Evolutionary conservation across 139 green algal species (phyloP).

Genomic region (Mesotaenium endlicherianum): DNA sequence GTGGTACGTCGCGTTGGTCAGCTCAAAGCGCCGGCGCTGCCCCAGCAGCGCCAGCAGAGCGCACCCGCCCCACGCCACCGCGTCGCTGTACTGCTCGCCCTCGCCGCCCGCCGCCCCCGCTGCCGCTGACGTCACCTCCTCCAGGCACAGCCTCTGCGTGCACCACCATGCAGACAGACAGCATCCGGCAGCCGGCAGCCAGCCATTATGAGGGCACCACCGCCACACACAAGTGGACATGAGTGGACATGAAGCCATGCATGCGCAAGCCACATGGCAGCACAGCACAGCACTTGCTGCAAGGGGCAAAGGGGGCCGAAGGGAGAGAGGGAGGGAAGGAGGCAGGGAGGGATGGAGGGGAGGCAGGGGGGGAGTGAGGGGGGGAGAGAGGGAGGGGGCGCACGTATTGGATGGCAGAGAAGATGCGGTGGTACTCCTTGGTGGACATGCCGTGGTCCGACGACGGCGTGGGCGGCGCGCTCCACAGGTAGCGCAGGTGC

Average conservation of each 20-base stretch:
- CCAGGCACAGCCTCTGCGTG: neutral
- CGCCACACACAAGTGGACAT: neutral
- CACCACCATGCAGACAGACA: neutral
- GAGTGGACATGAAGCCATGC: neutral
- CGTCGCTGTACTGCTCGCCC: no score
- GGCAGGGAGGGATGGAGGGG: neutral
- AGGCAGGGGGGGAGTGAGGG: neutral
- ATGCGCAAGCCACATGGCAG: neutral
- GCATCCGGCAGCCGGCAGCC: neutral
- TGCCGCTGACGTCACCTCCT: neutral
- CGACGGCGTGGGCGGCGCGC: neutral
- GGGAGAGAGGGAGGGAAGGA: neutral
- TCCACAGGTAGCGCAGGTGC: neutral
- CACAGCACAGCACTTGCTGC: neutral
- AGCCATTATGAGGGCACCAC: neutral
- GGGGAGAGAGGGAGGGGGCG: neutral
- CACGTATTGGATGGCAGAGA: conserved; percentile 3
- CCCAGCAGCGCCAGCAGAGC: neutral
- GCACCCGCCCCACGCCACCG: neutral
- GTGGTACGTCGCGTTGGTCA: neutral
- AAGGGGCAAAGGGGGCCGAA: neutral
- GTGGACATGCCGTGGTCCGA: neutral
- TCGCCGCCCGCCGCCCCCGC: neutral
- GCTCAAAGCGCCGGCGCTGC: neutral
- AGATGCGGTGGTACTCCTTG: neutral